Conservation (phyloP, 2,329 filamentous ascomycete genomes). For the Ceratocystis destructans region DNA sequence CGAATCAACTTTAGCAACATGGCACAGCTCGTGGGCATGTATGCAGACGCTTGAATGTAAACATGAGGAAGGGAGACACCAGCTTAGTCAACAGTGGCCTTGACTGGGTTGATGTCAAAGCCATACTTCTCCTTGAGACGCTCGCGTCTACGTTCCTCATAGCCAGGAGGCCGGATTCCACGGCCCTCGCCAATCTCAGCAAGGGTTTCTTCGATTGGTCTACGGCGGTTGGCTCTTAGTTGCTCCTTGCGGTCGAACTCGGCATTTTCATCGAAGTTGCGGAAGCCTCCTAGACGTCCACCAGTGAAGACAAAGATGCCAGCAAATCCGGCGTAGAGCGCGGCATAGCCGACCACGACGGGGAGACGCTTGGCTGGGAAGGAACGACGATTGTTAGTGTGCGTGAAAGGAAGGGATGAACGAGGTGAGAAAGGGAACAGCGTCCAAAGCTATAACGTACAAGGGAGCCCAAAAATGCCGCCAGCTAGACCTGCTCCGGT, state of each 20-base stretch:
- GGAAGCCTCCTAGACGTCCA: conserved; percentile 30
- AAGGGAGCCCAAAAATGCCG: conserved; percentile 53
- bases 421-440: not conserved
- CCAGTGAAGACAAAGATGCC: conserved; percentile 56
- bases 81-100: conserved; percentile 32
- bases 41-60: conserved; percentile 27
- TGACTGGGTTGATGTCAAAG: conserved; percentile 62
- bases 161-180: conserved; percentile 69
- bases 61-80: conserved; percentile 21
- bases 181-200: conserved; percentile 73
- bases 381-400: conserved; percentile 15
- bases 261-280: conserved; percentile 39
- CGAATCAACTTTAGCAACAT: not conserved
- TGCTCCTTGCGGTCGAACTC: conserved; percentile 66
- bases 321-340: conserved; percentile 41
- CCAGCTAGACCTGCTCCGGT: conserved; percentile 68
- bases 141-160: conserved; percentile 69
- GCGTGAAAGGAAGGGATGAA: not conserved
- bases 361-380: conserved; percentile 43
- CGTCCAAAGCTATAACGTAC: conserved; percentile 36
- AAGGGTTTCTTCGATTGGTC: conserved; percentile 66
- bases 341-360: conserved; percentile 54
- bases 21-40: not conserved
- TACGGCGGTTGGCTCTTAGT: conserved; percentile 57
- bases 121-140: conserved; percentile 78